Evolutionary conservation across 1,284 basidiomycete genomes (phyloP).

Genomic region (Coniferiporia weirii): DNA sequence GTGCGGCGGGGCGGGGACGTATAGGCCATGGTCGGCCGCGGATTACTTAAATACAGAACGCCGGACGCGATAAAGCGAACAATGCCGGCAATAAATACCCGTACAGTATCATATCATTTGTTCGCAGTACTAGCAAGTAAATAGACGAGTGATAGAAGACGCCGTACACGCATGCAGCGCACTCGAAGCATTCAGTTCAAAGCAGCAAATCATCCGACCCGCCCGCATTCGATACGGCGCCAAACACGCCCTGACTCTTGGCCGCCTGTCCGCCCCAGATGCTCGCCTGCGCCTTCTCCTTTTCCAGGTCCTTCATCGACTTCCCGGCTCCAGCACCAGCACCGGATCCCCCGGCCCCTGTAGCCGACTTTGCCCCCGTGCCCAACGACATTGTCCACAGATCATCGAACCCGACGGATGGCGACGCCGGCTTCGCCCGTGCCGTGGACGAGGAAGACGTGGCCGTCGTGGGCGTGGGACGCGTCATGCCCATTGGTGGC

Average conservation of each 20-base stretch:
- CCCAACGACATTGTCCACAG: constrained; percentile 85
- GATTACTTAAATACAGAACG: too few species aligned
- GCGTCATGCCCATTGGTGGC: constrained; percentile 9
- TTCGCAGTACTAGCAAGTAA: too few species aligned
- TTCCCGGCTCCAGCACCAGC: constrained; percentile 37
- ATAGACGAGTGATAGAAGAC: not conserved
- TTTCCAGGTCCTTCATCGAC: constrained; percentile 83
- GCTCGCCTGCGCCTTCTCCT: constrained; percentile 73
- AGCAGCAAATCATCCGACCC: constrained; percentile 50
- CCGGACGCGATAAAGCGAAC: too few species aligned
- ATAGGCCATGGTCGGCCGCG: too few species aligned
- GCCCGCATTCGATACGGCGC: too few species aligned
- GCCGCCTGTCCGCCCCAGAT: constrained; percentile 59
- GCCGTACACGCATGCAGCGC: not conserved
- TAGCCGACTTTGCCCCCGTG: constrained; percentile 25
- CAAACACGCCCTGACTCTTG: too few species aligned
- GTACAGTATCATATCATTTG: too few species aligned
- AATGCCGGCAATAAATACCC: too few species aligned
- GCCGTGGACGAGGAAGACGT: constrained; percentile 24
- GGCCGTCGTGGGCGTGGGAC: constrained; percentile 23
- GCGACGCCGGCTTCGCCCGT: constrained; percentile 30
- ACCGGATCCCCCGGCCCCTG: constrained; percentile 21
- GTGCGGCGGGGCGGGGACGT: not conserved
- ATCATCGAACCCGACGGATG: constrained; percentile 70
- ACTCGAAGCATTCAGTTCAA: constrained; percentile 25